These are phyloP conservation scores for Lachancea kluyveri DNA, from an alignment of 805 yeast species.

Conservation along the genomic window DNA sequence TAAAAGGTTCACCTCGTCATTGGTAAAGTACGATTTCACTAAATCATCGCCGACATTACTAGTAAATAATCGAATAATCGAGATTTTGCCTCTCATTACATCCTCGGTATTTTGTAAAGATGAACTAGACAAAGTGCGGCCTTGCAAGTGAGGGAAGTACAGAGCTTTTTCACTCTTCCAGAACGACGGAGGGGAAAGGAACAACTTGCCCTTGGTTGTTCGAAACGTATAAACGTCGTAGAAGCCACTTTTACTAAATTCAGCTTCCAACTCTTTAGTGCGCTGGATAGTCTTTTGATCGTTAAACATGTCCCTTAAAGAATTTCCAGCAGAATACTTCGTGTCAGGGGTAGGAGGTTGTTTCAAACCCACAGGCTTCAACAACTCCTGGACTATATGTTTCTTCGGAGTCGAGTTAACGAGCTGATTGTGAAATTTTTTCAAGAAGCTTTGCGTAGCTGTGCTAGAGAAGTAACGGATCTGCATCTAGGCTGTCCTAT, in stretches of 20 bases:
- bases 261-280: slow-evolving; percentile 50
- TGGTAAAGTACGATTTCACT: slow-evolving; percentile 51
- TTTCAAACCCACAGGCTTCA: slow-evolving; percentile 43
- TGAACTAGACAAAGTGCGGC: slow-evolving; percentile 40
- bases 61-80: slow-evolving; percentile 26
- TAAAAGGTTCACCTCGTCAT: slow-evolving; percentile 11
- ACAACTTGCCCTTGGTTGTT: slow-evolving; percentile 79
- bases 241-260: slow-evolving; percentile 63
- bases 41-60: slow-evolving; percentile 60
- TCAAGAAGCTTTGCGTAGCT: slow-evolving; percentile 17
- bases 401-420: slow-evolving; percentile 34
- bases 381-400: slow-evolving; percentile 30
- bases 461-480: slow-evolving; percentile 8
- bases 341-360: slow-evolving; percentile 31
- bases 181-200: slow-evolving; percentile 72
- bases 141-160: slow-evolving; percentile 77
- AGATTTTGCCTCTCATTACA: slow-evolving; percentile 23
- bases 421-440: slow-evolving; percentile 31
- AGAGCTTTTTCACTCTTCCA: slow-evolving; percentile 67
- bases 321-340: slow-evolving; percentile 37
- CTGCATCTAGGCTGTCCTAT: no score
- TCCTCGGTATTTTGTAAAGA: slow-evolving; percentile 25
- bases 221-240: slow-evolving; percentile 57
- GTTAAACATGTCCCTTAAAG: slow-evolving; percentile 42
- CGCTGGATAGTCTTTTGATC: slow-evolving; percentile 42